Evolutionary conservation across 108 stramenopile species (phyloP).

Genomic region (Schizochytrium sp.): DNA sequence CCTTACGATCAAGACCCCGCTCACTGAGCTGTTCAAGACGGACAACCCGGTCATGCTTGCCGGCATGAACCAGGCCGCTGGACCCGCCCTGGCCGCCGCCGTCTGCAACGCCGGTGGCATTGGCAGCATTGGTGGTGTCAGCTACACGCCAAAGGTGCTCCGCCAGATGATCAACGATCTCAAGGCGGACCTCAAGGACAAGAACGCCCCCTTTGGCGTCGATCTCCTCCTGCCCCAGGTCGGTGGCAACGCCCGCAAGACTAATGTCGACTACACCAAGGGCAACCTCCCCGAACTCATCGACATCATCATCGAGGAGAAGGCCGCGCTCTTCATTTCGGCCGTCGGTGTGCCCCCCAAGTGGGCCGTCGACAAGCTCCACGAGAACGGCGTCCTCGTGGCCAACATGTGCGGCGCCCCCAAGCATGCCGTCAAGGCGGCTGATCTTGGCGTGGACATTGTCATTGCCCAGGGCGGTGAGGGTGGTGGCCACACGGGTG

Average conservation of each 20-base stretch:
- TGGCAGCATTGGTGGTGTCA: background rate
- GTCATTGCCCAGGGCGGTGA: slow-evolving; percentile 18
- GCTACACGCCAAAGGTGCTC: background rate
- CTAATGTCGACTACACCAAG: background rate
- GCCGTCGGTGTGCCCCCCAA: slow-evolving; percentile 17
- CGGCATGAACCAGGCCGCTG: slow-evolving; percentile 7
- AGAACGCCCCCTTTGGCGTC: slow-evolving; percentile 20
- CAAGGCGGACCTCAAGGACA: background rate
- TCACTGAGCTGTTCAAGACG: background rate
- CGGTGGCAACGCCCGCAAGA: slow-evolving; percentile 9
- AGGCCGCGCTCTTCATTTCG: background rate
- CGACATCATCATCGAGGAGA: slow-evolving; percentile 15
- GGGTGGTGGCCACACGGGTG: slow-evolving; percentile 21
- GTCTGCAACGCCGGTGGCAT: background rate
- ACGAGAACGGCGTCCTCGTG: background rate
- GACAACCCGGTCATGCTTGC: background rate
- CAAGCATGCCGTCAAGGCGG: background rate
- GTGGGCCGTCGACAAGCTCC: slow-evolving; percentile 19
- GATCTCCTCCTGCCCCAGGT: background rate
- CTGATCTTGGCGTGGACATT: background rate
- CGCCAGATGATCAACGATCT: background rate
- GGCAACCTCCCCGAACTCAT: background rate
- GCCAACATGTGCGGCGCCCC: slow-evolving; percentile 16
- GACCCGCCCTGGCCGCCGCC: background rate
- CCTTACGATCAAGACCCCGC: background rate